Evolutionary conservation across 306 rosid genomes (phyloP).

Genomic region (Cucumis hystrix): DNA sequence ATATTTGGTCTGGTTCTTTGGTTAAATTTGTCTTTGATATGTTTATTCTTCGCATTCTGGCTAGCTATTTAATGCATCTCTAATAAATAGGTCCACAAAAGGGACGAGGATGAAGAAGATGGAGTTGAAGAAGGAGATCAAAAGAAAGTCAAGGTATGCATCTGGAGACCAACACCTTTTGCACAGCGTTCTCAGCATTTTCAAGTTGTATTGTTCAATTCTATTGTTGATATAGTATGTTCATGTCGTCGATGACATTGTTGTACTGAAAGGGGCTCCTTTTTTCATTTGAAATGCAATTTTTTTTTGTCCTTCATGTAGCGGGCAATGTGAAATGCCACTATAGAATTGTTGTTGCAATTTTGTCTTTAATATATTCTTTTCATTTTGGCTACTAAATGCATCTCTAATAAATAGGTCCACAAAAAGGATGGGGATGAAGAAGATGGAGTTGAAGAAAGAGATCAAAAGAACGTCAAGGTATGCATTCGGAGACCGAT

Average conservation of each 20-base stretch:
- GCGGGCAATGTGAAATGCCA: no score
- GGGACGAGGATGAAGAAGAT: slow-evolving; percentile 22
- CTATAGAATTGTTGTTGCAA: no score
- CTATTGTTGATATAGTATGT: neutral
- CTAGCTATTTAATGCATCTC: slow-evolving; percentile 9
- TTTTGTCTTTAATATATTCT: neutral
- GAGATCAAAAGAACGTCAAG: slow-evolving; percentile 28
- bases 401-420: slow-evolving; percentile 20
- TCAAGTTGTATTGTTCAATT: neutral
- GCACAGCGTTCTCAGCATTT: neutral
- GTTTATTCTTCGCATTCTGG: neutral
- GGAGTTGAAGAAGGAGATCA: slow-evolving; percentile 20
- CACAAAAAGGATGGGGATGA: slow-evolving; percentile 15
- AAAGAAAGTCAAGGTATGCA: slow-evolving; percentile 24
- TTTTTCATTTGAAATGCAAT: neutral
- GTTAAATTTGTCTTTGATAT: neutral
- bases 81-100: slow-evolving; percentile 19
- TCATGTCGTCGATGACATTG: neutral
- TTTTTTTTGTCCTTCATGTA: no score
- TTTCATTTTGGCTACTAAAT: neutral
- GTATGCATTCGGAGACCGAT: neutral
- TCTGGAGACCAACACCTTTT: neutral
- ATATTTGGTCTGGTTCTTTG: neutral
- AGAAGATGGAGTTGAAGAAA: slow-evolving; percentile 23
- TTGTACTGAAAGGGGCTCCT: neutral